These are phyloP conservation scores for Peribolospora baueri DNA, from an alignment of 768 basidiomycete species.

Conservation along the genomic window DNA sequence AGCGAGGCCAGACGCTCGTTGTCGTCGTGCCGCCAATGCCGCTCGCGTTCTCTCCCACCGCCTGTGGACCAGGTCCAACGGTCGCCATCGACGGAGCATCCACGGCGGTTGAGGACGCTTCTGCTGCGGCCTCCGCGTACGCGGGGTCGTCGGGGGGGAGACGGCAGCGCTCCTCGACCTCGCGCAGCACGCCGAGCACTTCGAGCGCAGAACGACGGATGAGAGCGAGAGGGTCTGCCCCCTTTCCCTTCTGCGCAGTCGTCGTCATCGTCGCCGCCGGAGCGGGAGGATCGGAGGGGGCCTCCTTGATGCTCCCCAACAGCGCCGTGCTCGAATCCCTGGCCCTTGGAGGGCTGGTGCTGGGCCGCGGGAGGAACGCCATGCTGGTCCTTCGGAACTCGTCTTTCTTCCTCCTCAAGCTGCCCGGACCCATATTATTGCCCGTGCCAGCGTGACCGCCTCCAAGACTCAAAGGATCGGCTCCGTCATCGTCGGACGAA, in stretches of 20 bases:
- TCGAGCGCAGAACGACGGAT: conserved; percentile 61
- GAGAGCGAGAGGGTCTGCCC: conserved; percentile 35
- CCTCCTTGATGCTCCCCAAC: conserved; percentile 5
- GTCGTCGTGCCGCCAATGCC: no score
- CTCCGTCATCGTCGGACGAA: neutral
- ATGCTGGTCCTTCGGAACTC: no score
- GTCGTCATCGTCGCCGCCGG: neutral
- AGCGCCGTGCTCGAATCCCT: conserved; percentile 24
- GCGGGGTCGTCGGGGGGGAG: conserved; percentile 20
- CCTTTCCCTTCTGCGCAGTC: neutral
- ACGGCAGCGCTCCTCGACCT: conserved; percentile 53
- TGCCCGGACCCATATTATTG: no score
- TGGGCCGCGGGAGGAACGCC: conserved; percentile 13
- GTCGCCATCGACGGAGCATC: neutral
- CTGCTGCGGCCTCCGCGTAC: neutral
- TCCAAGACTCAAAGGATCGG: no score
- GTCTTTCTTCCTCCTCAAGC: no score
- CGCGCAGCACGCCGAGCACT: conserved; percentile 51
- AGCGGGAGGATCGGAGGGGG: neutral
- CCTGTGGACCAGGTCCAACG: neutral
- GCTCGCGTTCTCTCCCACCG: neutral
- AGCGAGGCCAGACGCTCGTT: no score
- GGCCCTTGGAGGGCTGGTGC: neutral
- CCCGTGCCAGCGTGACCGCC: no score
- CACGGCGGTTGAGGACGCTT: neutral